Conservation (phyloP, 2,329 filamentous ascomycete species). For the Beauveria bassiana region DNA sequence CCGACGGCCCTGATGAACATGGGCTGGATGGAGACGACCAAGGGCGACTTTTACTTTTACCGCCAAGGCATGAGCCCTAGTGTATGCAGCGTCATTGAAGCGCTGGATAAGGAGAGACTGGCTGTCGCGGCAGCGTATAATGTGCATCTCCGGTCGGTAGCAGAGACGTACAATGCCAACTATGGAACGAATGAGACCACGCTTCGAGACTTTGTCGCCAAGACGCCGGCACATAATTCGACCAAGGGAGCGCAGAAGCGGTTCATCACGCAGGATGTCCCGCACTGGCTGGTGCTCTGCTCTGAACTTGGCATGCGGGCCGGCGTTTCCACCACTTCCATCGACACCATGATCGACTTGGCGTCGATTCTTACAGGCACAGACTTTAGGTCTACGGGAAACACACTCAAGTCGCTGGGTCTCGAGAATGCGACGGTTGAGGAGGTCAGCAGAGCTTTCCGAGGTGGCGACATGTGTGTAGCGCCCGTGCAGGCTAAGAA, state of each 20-base stretch:
- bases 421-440: not conserved
- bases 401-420: conserved; percentile 7
- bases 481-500: not conserved
- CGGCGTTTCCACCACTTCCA: conserved; percentile 5
- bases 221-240: conserved; percentile 10
- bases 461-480: not conserved
- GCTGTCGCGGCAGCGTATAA: conserved; percentile 7
- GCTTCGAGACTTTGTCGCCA: conserved; percentile 3
- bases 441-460: not conserved
- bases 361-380: conserved; percentile 10
- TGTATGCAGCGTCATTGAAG: conserved; percentile 13
- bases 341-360: conserved; percentile 11
- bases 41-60: conserved; percentile 15
- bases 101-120: conserved; percentile 1
- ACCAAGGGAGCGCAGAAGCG: conserved; percentile 12
- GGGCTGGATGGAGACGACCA: conserved; percentile 14
- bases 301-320: conserved; percentile 1
- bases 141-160: not conserved
- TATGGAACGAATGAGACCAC: conserved; percentile 5
- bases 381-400: conserved; percentile 3
- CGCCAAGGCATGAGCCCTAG: conserved; percentile 13
- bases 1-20: conserved; percentile 13
- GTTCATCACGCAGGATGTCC: conserved; percentile 5
- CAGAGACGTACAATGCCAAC: not conserved
- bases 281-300: not conserved